These are phyloP conservation scores for Quercus lobata DNA, from an alignment of 331 rosid genomes.

Conservation along the genomic window DNA sequence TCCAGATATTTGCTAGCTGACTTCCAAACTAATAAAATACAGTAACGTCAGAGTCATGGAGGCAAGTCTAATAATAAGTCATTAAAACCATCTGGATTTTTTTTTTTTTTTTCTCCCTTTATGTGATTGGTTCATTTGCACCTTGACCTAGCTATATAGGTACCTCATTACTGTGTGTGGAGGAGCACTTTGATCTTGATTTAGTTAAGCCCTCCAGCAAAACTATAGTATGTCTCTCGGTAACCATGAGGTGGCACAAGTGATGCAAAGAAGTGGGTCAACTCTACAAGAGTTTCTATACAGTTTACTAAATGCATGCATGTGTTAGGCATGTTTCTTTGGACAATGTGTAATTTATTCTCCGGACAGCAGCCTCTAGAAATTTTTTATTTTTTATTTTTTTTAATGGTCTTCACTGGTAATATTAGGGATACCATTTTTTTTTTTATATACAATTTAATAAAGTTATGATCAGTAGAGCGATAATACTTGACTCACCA, in stretches of 20 bases:
- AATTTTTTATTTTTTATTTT: neutral
- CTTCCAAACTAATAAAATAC: slow-evolving; percentile 6
- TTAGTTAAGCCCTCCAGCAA: neutral
- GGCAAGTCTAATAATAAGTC: neutral
- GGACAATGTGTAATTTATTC: neutral
- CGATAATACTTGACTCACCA: too few relatives aligned
- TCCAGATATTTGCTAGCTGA: neutral
- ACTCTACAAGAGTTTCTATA: neutral
- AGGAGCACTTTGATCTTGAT: neutral
- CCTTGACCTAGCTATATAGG: neutral
- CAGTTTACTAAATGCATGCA: neutral
- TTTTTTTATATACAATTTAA: too few relatives aligned
- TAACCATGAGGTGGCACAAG: neutral
- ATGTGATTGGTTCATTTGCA: too few relatives aligned
- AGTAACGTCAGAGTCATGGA: slow-evolving; percentile 1
- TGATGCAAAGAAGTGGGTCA: neutral
- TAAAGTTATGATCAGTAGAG: too few relatives aligned
- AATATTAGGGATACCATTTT: too few relatives aligned
- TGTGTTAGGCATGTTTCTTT: neutral
- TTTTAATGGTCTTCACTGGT: too few relatives aligned
- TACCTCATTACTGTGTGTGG: neutral
- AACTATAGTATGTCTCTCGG: neutral
- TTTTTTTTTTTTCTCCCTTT: too few relatives aligned
- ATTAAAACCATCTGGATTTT: neutral
- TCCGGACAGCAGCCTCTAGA: neutral